These are phyloP conservation scores for Sporothrix pallida DNA, from an alignment of 2,329 filamentous ascomycete genomes.

Conservation along the genomic window DNA sequence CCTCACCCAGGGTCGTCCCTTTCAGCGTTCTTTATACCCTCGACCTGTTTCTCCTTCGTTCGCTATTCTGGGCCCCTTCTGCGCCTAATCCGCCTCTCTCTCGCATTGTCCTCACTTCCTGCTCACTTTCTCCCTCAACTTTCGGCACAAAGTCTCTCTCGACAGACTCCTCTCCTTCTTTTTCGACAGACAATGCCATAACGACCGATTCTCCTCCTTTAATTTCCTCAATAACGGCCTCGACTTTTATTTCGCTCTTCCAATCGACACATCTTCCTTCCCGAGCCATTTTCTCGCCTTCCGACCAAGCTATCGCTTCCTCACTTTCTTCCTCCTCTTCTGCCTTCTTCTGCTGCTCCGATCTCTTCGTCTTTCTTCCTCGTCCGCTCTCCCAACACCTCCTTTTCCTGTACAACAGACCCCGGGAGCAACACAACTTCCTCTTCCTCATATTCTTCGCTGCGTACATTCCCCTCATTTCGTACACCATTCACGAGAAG, in stretches of 20 bases:
- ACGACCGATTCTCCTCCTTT: not conserved
- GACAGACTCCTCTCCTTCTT: not conserved
- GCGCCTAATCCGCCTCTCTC: not conserved
- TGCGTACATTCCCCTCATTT: not conserved
- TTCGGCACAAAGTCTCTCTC: not conserved
- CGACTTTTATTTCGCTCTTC: not conserved
- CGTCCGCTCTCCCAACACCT: not conserved
- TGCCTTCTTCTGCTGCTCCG: not conserved
- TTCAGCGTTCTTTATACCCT: conserved; percentile 7
- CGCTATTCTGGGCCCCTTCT: not conserved
- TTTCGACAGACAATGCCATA: not conserved
- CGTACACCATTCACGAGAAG: conserved; percentile 2
- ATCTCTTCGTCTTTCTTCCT: not conserved
- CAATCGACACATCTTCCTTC: not conserved
- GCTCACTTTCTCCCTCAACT: not conserved
- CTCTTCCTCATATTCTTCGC: not conserved
- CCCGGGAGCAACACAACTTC: not conserved
- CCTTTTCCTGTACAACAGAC: not conserved
- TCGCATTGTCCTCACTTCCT: not conserved
- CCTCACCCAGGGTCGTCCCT: not conserved
- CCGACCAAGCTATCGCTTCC: not conserved
- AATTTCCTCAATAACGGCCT: not conserved
- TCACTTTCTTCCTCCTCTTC: not conserved
- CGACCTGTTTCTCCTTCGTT: not conserved
- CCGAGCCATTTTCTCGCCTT: conserved; percentile 4